phyloP scores from a whole-genome alignment of 2,329 filamentous ascomycete species.

The Falciphora oryzae region DNA sequence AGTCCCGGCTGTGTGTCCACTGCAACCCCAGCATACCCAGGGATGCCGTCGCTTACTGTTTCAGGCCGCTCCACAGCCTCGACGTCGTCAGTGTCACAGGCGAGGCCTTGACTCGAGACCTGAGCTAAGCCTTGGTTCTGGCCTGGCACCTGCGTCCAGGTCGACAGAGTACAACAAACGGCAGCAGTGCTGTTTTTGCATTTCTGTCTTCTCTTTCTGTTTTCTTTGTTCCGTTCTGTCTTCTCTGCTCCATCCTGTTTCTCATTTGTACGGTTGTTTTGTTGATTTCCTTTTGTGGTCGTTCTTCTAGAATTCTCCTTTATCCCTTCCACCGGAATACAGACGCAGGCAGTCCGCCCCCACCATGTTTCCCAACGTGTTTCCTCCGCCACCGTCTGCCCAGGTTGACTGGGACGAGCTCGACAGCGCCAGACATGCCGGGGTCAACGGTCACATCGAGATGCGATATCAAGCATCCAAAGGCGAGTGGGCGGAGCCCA shows the following conservation, averaged over 20 bases:
- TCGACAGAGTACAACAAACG: background rate
- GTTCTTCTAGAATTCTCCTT: too few relatives aligned
- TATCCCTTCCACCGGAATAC: too few relatives aligned
- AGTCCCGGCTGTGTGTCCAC: too few relatives aligned
- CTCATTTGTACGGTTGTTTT: background rate
- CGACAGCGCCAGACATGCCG: background rate
- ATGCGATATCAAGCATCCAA: background rate
- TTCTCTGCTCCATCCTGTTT: background rate
- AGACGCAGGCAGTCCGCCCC: background rate
- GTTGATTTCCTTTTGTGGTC: too few relatives aligned
- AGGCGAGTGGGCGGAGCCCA: background rate
- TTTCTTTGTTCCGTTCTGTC: background rate
- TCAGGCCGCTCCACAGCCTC: background rate
- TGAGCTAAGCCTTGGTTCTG: too few relatives aligned
- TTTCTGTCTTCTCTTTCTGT: background rate
- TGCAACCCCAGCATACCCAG: too few relatives aligned
- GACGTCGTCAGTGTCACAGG: background rate
- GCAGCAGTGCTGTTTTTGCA: background rate
- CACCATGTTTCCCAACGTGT: background rate
- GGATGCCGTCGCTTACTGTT: background rate
- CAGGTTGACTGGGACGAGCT: background rate
- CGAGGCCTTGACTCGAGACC: too few relatives aligned
- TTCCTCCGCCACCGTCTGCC: background rate
- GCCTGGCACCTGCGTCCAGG: too few relatives aligned
- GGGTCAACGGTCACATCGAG: background rate